These are phyloP conservation scores for Fusarium sp. DNA, from an alignment of 2,329 filamentous ascomycete species.

Conservation along the genomic window DNA sequence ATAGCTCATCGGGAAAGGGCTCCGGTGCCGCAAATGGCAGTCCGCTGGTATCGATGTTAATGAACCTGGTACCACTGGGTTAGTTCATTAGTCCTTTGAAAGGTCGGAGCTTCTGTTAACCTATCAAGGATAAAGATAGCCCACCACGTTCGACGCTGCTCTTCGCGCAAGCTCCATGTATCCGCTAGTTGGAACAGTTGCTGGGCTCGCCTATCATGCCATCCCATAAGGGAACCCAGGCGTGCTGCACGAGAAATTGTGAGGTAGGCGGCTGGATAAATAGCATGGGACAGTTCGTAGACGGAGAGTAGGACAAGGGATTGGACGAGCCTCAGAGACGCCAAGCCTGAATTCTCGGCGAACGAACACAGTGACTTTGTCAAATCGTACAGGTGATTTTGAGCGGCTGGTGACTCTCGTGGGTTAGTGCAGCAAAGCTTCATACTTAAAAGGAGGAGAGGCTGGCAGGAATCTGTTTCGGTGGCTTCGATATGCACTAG, in stretches of 20 bases:
- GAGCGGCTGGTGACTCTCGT: not conserved
- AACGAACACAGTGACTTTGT: constrained; percentile 25
- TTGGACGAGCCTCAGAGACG: constrained; percentile 34
- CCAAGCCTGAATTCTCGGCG: constrained; percentile 25
- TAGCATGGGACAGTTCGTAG: constrained; percentile 33
- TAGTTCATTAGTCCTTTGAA: too few relatives aligned
- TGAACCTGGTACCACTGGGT: constrained; percentile 6
- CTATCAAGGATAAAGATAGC: constrained; percentile 41
- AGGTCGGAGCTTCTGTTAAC: not conserved
- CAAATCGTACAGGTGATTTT: constrained; percentile 12
- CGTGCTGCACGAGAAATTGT: constrained; percentile 38
- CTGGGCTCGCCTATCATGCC: constrained; percentile 18
- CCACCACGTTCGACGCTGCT: constrained; percentile 42
- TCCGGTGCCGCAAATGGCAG: constrained; percentile 27
- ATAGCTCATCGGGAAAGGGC: constrained; percentile 22
- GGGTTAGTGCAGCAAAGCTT: constrained; percentile 22
- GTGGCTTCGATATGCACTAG: not conserved
- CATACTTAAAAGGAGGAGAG: constrained; percentile 39
- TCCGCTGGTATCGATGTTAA: constrained; percentile 21
- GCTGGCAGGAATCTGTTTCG: not conserved
- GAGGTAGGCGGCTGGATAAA: constrained; percentile 41
- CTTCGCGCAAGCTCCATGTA: constrained; percentile 38
- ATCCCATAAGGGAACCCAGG: constrained; percentile 33
- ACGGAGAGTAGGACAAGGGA: constrained; percentile 26
- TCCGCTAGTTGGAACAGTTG: constrained; percentile 31